Evolutionary conservation across 2,329 filamentous ascomycete genomes (phyloP).

Genomic region (Grosmannia huntii): DNA sequence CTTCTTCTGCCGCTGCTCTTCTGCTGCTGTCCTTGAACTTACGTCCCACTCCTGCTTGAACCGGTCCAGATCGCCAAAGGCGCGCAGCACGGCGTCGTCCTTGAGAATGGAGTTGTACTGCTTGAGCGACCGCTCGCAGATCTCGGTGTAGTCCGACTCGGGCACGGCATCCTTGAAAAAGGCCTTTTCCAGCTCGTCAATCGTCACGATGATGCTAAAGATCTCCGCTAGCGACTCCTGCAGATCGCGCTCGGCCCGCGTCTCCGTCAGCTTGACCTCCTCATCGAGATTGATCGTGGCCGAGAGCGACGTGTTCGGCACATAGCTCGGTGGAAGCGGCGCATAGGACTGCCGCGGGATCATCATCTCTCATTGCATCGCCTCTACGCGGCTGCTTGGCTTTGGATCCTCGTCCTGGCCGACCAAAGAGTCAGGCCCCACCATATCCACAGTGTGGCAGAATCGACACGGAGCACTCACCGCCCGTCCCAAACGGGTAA

Average conservation of each 20-base stretch:
- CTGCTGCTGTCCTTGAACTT: conserved; percentile 19
- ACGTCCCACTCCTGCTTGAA: conserved; percentile 93
- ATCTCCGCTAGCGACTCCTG: conserved; percentile 95
- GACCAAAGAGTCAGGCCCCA: not conserved
- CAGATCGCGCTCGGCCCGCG: conserved; percentile 76
- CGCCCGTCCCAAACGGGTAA: not conserved
- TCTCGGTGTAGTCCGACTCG: conserved; percentile 89
- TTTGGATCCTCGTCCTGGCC: too few species aligned
- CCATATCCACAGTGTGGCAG: not conserved
- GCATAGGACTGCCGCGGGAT: conserved; percentile 62
- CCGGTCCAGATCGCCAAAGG: conserved; percentile 76
- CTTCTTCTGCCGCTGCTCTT: too few species aligned
- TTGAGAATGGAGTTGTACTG: conserved; percentile 93
- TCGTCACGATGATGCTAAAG: conserved; percentile 91
- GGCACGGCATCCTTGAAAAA: conserved; percentile 91
- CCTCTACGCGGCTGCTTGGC: too few species aligned
- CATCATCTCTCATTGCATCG: conserved; percentile 27
- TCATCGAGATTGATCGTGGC: conserved; percentile 91
- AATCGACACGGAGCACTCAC: not conserved
- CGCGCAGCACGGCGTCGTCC: conserved; percentile 78
- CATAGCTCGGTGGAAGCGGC: conserved; percentile 82
- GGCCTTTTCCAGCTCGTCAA: conserved; percentile 91
- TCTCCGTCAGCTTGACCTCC: conserved; percentile 88
- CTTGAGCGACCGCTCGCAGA: conserved; percentile 83
- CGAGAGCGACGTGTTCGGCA: conserved; percentile 68